Evolutionary conservation across 129 eudicot genomes (phyloP).

Genomic region (Saussurea involucrata): DNA sequence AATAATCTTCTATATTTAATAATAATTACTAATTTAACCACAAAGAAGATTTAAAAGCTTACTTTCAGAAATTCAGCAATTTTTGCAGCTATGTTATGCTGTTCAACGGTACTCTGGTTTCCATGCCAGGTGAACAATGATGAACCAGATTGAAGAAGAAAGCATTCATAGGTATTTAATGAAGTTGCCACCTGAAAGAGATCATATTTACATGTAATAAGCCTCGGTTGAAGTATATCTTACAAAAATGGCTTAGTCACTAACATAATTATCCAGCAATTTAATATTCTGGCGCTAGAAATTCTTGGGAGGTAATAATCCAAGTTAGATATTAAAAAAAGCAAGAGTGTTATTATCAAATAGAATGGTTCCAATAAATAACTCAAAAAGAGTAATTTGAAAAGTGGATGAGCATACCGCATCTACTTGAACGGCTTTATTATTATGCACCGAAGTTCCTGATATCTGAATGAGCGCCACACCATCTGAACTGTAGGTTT

Average conservation of each 20-base stretch:
- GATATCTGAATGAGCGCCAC: slow-evolving; percentile 88
- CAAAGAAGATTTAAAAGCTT: slow-evolving; percentile 2
- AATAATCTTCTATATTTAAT: neutral
- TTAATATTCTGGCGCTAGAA: neutral
- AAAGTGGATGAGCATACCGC: slow-evolving; percentile 51
- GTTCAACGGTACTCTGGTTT: slow-evolving; percentile 77
- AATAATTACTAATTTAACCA: no score
- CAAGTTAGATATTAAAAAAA: neutral
- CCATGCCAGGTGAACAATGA: slow-evolving; percentile 92
- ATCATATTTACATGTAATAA: slow-evolving; percentile 6
- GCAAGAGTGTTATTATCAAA: neutral
- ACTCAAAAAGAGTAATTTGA: neutral
- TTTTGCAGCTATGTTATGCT: slow-evolving; percentile 78
- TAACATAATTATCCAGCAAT: neutral
- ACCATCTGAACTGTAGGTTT: slow-evolving; percentile 76
- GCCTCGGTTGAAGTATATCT: neutral
- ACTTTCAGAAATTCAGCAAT: slow-evolving; percentile 97
- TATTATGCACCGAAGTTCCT: slow-evolving; percentile 86
- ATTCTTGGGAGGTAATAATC: neutral
- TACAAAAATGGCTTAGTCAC: neutral
- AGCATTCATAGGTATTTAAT: slow-evolving; percentile 77
- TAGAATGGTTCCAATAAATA: neutral
- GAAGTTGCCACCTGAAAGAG: slow-evolving; percentile 74
- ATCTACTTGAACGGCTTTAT: slow-evolving; percentile 89
- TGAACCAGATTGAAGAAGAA: slow-evolving; percentile 90